Conservation (phyloP, 2,329 filamentous ascomycete genomes). For the Sporothrix dimorphospora region DNA sequence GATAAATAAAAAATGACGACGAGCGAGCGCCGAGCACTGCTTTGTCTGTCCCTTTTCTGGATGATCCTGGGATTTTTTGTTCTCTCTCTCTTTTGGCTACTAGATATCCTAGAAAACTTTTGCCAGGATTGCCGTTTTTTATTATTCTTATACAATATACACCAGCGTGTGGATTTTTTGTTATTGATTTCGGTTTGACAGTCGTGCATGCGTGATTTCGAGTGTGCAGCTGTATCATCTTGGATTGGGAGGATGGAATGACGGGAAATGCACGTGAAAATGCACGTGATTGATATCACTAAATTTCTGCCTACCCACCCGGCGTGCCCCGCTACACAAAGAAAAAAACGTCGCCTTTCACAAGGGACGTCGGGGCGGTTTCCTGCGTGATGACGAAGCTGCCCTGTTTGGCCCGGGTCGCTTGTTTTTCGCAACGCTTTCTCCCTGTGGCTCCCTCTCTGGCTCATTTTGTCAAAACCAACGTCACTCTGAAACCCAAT, state of each 20-base stretch:
- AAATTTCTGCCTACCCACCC: neutral
- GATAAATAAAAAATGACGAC: slow-evolving; percentile 20
- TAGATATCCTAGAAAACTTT: slow-evolving; percentile 15
- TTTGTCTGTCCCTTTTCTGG: slow-evolving; percentile 1
- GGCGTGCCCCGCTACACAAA: slow-evolving; percentile 22
- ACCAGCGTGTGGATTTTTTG: slow-evolving; percentile 27
- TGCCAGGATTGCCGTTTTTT: slow-evolving; percentile 17
- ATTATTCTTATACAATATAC: slow-evolving; percentile 25
- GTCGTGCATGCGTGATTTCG: neutral
- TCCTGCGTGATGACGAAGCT: slow-evolving; percentile 31
- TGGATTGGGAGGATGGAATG: neutral
- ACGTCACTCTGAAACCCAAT: slow-evolving; percentile 14
- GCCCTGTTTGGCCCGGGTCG: neutral
- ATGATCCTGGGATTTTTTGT: slow-evolving; percentile 4
- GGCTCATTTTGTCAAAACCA: neutral
- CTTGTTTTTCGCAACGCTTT: neutral
- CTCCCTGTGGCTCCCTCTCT: neutral
- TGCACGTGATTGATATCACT: slow-evolving; percentile 11
- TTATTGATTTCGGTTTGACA: neutral
- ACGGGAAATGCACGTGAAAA: neutral
- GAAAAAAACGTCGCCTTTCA: slow-evolving; percentile 22
- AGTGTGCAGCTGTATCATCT: neutral
- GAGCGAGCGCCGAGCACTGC: slow-evolving; percentile 11
- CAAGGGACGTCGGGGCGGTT: slow-evolving; percentile 4
- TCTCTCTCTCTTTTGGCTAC: slow-evolving; percentile 14